These are phyloP conservation scores for Tagetes patula DNA, from an alignment of 129 eudicot genomes.

Conservation along the genomic window DNA sequence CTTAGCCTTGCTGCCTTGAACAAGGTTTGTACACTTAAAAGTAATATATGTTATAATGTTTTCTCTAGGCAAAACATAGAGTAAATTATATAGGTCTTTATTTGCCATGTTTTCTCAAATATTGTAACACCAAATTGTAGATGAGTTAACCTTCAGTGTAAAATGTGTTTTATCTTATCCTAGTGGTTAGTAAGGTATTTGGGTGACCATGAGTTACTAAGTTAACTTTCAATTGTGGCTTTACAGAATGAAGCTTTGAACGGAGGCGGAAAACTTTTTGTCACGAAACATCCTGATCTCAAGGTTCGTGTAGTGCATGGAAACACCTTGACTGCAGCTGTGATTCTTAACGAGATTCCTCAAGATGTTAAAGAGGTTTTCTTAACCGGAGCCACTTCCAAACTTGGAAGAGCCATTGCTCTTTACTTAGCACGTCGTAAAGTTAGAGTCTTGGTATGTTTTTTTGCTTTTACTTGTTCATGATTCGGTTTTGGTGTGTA, in stretches of 20 bases:
- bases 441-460: constrained; percentile 68
- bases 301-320: constrained; percentile 89
- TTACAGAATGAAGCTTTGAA: constrained; percentile 77
- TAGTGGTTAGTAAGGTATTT: too few species aligned
- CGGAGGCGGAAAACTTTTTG: constrained; percentile 89
- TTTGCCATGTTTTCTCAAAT: neutral
- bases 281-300: constrained; percentile 75
- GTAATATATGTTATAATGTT: neutral
- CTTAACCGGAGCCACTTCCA: constrained; percentile 85
- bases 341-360: constrained; percentile 70
- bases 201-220: neutral
- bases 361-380: constrained; percentile 66
- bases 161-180: too few species aligned
- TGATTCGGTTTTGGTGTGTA: neutral
- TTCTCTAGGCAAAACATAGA: constrained; percentile 1
- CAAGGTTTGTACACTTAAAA: constrained; percentile 46
- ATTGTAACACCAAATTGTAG: neutral
- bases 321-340: constrained; percentile 84
- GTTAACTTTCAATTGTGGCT: neutral
- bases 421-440: constrained; percentile 64
- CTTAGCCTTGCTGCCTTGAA: constrained; percentile 80
- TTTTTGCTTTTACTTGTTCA: neutral
- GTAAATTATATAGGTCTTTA: neutral
- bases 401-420: constrained; percentile 95
- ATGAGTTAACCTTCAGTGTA: neutral